Evolutionary conservation across 192 early-diverging fungal species (phyloP).

Genomic region (Kappamyces sp.): DNA sequence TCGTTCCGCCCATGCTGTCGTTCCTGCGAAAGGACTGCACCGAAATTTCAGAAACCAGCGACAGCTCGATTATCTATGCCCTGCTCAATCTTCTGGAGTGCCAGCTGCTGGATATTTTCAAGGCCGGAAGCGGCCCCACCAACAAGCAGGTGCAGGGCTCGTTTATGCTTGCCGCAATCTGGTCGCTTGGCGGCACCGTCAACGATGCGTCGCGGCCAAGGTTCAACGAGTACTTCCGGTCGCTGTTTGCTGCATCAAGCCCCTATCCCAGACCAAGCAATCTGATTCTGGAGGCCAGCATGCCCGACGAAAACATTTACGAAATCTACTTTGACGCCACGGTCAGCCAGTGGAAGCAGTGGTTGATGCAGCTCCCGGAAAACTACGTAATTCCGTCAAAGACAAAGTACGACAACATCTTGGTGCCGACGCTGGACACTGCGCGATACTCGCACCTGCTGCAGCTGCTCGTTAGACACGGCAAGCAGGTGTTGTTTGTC

Average conservation of each 20-base stretch:
- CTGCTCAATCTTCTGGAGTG: conserved; percentile 52
- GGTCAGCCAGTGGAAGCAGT: conserved; percentile 37
- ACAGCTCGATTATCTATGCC: conserved; percentile 45
- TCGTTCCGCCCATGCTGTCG: conserved; percentile 36
- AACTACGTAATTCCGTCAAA: conserved; percentile 45
- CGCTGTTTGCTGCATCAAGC: conserved; percentile 19
- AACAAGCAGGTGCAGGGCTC: conserved; percentile 35
- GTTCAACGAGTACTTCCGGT: conserved; percentile 33
- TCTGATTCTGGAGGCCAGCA: conserved; percentile 31
- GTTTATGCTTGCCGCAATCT: conserved; percentile 47
- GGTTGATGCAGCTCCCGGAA: conserved; percentile 42
- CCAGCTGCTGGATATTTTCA: conserved; percentile 30
- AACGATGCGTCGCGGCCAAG: conserved; percentile 41
- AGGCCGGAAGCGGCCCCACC: conserved; percentile 20
- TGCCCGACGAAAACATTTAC: conserved; percentile 45
- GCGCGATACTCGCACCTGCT: conserved; percentile 49
- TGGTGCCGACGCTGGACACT: conserved; percentile 56
- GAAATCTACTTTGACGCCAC: conserved; percentile 46
- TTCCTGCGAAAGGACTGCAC: conserved; percentile 42
- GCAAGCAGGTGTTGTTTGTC: conserved; percentile 50
- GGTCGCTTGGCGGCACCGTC: conserved; percentile 46
- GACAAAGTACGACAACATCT: conserved; percentile 52
- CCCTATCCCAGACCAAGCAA: conserved; percentile 18
- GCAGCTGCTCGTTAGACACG: conserved; percentile 38
- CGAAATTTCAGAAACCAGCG: conserved; percentile 48